Base-by-base conservation (phyloP, 768 basidiomycete genomes). In the Serendipita indica region DNA sequence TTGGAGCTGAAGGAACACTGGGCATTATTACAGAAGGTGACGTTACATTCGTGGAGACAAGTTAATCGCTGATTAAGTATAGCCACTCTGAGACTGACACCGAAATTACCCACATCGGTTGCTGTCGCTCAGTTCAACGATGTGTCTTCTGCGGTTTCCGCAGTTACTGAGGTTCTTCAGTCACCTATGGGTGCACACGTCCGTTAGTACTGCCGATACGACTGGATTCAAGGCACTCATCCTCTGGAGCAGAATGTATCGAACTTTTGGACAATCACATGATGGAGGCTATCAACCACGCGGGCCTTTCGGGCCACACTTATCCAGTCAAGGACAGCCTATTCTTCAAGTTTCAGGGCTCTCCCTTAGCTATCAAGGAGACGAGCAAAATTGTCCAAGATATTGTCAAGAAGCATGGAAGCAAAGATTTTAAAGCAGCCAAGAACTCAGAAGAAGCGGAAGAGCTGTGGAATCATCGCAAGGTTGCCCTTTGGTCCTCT, bases 321-420 rank as follows among this genome's bases (percentile, higher is more conserved):
- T 70, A 68, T 61, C 64, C 63, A 0, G 79, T 77, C 57, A 72
- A 71, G 27, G 86, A 89, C 66, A 80, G 78, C 20, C 74, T 94
- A 10, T 89, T 90, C 72, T 86, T 94, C 77, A 89, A 91, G 68
- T 81, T 94, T 68, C 86, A 89, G 64, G 86, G 86, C 10, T 77
- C 81, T 1, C 71, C 73, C 0, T 70, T 75, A 1, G 76, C 81
- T 2, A 70, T 89, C n/a, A 67, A 72, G 1, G 84, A 85, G 62
- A 80, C 82, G 0, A 79, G 82, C 0, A 70, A 72, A 3, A 73
- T 83, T 14, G 80, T 84, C 25, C 72, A 80, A 62, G 70, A 69
- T 52, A 73, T 89, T 30, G 75, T 79, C 6, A 73, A 75, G 67
- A 79, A 77, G 65, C 76, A 91, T 60, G 84, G 84, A 0, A 86